Conservation (phyloP, 2,329 filamentous ascomycete species). For the Dothistroma septosporum region DNA sequence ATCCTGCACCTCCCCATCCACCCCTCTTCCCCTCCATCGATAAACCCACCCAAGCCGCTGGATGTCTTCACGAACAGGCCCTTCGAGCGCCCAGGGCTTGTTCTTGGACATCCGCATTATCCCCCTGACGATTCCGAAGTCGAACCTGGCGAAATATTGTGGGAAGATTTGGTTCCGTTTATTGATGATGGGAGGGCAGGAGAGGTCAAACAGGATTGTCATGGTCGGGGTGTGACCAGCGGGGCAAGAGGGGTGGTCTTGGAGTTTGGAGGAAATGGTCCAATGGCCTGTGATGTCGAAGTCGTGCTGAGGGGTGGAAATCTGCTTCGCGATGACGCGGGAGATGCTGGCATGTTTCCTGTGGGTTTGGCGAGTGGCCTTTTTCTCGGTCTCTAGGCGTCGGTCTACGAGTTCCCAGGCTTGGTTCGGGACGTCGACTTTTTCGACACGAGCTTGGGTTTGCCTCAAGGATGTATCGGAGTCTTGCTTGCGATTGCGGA, state of each 20-base stretch:
- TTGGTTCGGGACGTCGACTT: not conserved
- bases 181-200: not conserved
- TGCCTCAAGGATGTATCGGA: not conserved
- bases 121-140: not conserved
- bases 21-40: not conserved
- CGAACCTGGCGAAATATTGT: not conserved
- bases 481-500: not conserved
- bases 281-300: not conserved
- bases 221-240: not conserved
- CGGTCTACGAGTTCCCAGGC: not conserved
- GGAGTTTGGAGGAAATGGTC: not conserved
- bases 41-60: not conserved
- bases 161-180: not conserved
- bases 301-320: not conserved
- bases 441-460: not conserved
- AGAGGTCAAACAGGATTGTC: not conserved
- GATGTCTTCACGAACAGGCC: not conserved
- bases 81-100: not conserved
- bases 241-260: not conserved
- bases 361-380: not conserved
- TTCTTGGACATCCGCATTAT: not conserved
- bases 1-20: not conserved
- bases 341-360: not conserved
- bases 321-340: not conserved
- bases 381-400: not conserved